Base-by-base conservation (phyloP, 2,329 filamentous ascomycete genomes). In the Talaromyces sp. region DNA sequence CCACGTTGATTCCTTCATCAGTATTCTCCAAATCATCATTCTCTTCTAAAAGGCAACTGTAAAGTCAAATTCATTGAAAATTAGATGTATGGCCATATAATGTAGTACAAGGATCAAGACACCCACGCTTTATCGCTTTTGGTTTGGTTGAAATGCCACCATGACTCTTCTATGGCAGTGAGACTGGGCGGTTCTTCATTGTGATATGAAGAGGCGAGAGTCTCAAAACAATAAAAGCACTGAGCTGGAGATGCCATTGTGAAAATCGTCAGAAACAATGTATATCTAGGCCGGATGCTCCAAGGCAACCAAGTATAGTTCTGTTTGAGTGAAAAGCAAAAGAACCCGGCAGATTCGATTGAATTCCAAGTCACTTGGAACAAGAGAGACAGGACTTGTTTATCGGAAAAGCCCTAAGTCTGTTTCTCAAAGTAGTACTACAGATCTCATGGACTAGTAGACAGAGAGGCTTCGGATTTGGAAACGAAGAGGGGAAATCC, bases 191-290 rank as follows among this genome's bases (percentile, higher is more conserved):
- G 79, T 62, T 87, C 81, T 64, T 88, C 88, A 65, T 84, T 80
- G 67, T 91, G 85, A 67, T 96, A 90, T 63, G 87, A 85, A 59
- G 93, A 89, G 56, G 86, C 83, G 42, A 99, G 86, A 47, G 83
- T 83, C 78, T 99, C 95, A 81, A 99, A 98, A 81, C 93, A 97
- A 77, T 88, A 93, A 71, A 93, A 87, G 77, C 93, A 97, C 77
- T 98, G 93, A 63, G 88, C 88, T 69, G 85, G 78, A 61, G 89
- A 89, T 55, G 95, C 93, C 93, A 98, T 98, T 4, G 56, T 67
- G 22, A 59, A 49, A 42, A 19, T 28, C 13, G 27, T 9, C 19
- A 47, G 15, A 19, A 11, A 2, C 44, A 22, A 47, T 47, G 4
- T 47, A 25, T 47, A 22, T 47, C n/a, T 39, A 8, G 36, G 1